Percentiles rank a stretch among this genome's conserved stretches.
These are phyloP conservation scores for Taiozyma sp. DNA, from an alignment of 1,139 yeast species.

Conservation along the genomic window DNA sequence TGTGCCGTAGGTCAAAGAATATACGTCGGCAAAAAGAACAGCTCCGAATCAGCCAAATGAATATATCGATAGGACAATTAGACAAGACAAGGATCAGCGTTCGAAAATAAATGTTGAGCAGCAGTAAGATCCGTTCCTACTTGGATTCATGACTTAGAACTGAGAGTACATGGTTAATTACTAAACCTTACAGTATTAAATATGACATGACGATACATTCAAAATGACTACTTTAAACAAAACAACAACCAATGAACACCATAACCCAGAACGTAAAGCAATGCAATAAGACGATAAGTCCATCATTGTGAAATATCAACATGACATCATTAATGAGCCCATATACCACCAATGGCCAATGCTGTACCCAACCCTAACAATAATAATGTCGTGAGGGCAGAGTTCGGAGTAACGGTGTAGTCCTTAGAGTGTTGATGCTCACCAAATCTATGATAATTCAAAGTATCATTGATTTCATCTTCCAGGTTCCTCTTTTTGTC, in stretches of 20 bases:
- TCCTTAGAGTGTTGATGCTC: neutral
- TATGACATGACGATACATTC: neutral
- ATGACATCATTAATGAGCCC: neutral
- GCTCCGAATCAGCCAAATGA: too few species aligned
- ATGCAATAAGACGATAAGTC: neutral
- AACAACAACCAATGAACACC: neutral
- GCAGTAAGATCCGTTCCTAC: too few species aligned
- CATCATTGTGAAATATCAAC: neutral
- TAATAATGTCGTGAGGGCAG: neutral
- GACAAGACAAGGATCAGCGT: too few species aligned
- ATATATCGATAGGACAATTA: too few species aligned
- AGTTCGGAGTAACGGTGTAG: neutral
- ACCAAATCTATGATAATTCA: slow-evolving; percentile 19
- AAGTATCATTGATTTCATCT: slow-evolving; percentile 17
- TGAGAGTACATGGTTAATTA: too few species aligned
- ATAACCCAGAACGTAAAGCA: neutral
- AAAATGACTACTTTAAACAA: neutral
- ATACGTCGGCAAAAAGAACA: neutral
- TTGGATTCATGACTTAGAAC: too few species aligned
- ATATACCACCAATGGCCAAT: neutral
- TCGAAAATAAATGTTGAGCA: too few species aligned
- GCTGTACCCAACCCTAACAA: neutral
- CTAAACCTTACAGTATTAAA: too few species aligned
- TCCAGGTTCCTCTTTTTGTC: slow-evolving; percentile 4
- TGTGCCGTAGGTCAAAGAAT: neutral